Conservation (phyloP, 176 grass and related monocot species). For the Cenchrus purpureus region DNA sequence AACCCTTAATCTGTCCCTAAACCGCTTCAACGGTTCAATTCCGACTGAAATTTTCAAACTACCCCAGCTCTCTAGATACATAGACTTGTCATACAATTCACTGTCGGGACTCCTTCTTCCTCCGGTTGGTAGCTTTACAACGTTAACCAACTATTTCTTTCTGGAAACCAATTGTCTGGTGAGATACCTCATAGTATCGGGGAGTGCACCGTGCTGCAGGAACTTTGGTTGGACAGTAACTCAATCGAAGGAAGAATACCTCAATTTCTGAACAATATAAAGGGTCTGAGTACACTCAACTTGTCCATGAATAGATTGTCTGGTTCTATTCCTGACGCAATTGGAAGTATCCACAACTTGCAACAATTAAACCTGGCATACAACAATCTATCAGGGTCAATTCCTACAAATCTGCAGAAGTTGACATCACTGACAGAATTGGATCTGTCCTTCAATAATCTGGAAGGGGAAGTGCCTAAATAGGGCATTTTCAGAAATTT, state of each 20-base stretch:
- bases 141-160: not conserved
- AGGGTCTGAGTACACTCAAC: constrained; percentile 21
- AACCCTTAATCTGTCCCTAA: not conserved
- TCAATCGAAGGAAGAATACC: constrained; percentile 29
- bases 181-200: not conserved
- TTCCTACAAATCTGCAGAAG: constrained; percentile 25
- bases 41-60: not conserved
- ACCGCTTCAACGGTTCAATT: not conserved
- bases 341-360: not conserved
- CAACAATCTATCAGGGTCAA: constrained; percentile 43
- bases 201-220: no score
- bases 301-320: constrained; percentile 15
- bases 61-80: not conserved
- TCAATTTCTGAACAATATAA: not conserved
- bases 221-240: constrained; percentile 4
- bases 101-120: not conserved
- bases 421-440: constrained; percentile 7
- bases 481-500: constrained; percentile 39
- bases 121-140: not conserved
- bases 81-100: not conserved
- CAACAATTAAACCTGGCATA: not conserved
- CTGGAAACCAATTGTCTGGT: not conserved
- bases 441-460: constrained; percentile 44
- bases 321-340: not conserved
- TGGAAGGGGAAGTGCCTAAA: constrained; percentile 46